Conservation (phyloP, 768 basidiomycete genomes). For the Calvatia gigantea region DNA sequence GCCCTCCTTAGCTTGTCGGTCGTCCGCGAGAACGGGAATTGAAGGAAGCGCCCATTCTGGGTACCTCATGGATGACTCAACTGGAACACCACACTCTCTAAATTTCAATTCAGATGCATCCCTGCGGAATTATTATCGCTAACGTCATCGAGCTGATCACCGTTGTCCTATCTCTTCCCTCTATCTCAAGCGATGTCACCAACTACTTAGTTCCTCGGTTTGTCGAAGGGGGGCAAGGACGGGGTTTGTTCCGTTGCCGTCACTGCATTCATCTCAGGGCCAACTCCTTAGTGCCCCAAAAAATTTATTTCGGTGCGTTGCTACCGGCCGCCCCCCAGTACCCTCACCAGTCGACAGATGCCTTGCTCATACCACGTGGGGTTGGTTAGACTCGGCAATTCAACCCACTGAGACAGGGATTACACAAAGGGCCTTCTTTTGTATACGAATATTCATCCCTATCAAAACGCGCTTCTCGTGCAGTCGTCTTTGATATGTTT, state of each 20-base stretch:
- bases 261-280: conserved; percentile 4
- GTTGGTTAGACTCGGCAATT: background rate
- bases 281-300: background rate
- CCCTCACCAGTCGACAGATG: background rate
- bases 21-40: conserved; percentile 2
- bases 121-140: background rate
- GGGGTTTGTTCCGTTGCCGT: conserved; percentile 1
- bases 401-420: background rate
- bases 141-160: background rate
- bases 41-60: background rate
- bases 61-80: background rate
- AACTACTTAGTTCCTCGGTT: background rate
- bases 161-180: background rate
- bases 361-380: conserved; percentile 9
- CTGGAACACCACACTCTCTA: background rate
- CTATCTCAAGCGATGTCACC: background rate
- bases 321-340: conserved; percentile 1
- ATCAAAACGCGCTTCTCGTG: background rate
- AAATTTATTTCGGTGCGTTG: conserved; percentile 8
- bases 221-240: background rate
- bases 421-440: background rate
- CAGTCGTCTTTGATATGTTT: background rate
- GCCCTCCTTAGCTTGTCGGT: background rate
- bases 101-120: conserved; percentile 4
- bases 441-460: background rate